Evolutionary conservation across 345 rosid genomes (phyloP).

Genomic region (Dimocarpus longan): DNA sequence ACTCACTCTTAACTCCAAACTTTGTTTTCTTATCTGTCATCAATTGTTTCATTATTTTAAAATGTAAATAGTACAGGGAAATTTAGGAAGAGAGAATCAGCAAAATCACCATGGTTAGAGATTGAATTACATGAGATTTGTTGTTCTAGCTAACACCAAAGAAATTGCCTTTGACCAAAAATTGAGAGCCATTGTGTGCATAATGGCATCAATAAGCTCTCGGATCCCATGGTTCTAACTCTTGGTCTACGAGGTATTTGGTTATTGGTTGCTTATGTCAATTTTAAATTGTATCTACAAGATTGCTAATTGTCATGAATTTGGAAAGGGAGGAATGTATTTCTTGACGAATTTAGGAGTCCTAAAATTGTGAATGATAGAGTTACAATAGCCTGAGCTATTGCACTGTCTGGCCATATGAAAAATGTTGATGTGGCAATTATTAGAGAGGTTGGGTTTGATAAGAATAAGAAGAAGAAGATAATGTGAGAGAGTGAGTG

Average conservation of each 20-base stretch:
- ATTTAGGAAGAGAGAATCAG: slow-evolving; percentile 41
- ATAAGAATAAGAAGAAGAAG: no score
- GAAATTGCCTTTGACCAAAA: slow-evolving; percentile 88
- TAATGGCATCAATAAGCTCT: slow-evolving; percentile 90
- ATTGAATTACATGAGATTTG: slow-evolving; percentile 59
- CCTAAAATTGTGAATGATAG: slow-evolving; percentile 99
- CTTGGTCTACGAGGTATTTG: slow-evolving; percentile 92
- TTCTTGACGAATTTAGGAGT: slow-evolving; percentile 91
- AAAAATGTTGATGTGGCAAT: slow-evolving; percentile 99
- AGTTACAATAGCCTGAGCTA: slow-evolving; percentile 93
- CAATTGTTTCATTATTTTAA: background rate
- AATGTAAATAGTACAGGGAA: slow-evolving; percentile 35
- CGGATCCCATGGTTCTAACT: slow-evolving; percentile 89
- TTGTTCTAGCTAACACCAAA: slow-evolving; percentile 75
- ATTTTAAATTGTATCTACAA: no score
- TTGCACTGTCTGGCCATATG: slow-evolving; percentile 90
- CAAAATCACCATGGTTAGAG: slow-evolving; percentile 48
- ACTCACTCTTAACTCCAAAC: background rate
- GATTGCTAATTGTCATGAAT: no score
- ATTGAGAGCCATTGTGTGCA: slow-evolving; percentile 79
- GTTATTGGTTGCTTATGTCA: no score
- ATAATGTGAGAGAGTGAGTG: no score
- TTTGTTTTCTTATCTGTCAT: background rate
- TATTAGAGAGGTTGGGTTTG: slow-evolving; percentile 76
- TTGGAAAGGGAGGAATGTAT: slow-evolving; percentile 85